Base-by-base conservation (phyloP, 2,329 filamentous ascomycete species). In the Calonectria pauciramosa region DNA sequence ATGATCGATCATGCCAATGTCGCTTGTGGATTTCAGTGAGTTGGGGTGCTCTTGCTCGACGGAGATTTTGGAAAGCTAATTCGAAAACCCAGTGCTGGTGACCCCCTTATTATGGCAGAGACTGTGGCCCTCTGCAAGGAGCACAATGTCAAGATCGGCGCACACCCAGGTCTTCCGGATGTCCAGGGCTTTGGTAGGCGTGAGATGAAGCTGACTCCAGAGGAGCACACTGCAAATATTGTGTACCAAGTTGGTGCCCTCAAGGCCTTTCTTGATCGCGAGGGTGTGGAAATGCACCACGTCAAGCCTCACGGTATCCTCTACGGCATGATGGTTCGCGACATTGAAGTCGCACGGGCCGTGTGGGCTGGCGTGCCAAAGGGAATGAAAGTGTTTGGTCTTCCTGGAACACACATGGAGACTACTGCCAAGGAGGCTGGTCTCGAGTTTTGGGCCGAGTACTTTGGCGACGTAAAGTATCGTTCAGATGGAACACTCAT, bases 1-100 rank as follows among this genome's bases (percentile, higher is more conserved):
- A 83, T 91, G 72, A 91, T 92, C 75, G 90, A 92, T 79, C 87
- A 90, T 81, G 91, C 91, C 44, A 92, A 92, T 77, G 82, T 92
- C 13, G 91, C 91, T 16, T 92, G 90, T 77, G 89, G 89, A 11
- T 90, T 91, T 74, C 90, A 91, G 79, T 78, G 66, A 76, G 77
- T 74, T n/a, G 36, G 36, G 18, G 9, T 34, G 4, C n/a, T 20
- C 6, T 36, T 20, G n/a, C 23, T 28, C 14, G 20, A 13, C 30
- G 18, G 28, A 47, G n/a, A 23, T 23, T 28, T 32, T 49, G 4
- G 6, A 65, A 30, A n/a, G 26, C 60, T 65, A 34, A 65, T 20
- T 20, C 3, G 14, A 4, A 34, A 23, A 14, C 2, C 26, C 23
- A 77, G 75, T 44, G 75, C 73, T 18, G 75, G 76, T 6, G 76